A percentile compares a stretch with the other conserved stretches of the same genome.
These are phyloP conservation scores for Iodosphaeria phyllophila DNA, from an alignment of 2,329 filamentous ascomycete genomes.

Conservation along the genomic window DNA sequence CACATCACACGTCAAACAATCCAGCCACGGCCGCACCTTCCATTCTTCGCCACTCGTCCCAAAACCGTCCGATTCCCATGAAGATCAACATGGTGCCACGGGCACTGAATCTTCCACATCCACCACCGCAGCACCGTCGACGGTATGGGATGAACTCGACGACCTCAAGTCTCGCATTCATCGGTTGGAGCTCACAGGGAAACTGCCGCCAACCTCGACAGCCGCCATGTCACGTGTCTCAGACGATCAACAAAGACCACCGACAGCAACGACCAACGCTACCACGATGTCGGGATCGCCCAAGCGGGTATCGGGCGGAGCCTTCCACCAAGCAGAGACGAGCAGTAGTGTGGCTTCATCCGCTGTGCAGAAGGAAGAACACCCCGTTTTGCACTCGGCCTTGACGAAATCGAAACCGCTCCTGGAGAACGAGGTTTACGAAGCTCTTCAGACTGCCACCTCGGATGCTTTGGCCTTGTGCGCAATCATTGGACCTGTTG, in stretches of 20 bases:
- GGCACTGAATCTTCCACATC: conserved; percentile 71
- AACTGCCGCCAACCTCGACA: conserved; percentile 64
- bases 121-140: conserved; percentile 74
- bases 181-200: conserved; percentile 76
- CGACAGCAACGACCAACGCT: conserved; percentile 67
- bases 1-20: conserved; percentile 25
- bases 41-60: conserved; percentile 42
- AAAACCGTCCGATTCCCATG: conserved; percentile 19
- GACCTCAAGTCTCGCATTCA: conserved; percentile 88
- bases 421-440: conserved; percentile 54
- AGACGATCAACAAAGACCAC: conserved; percentile 68
- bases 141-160: conserved; percentile 94
- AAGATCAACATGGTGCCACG: conserved; percentile 14
- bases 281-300: conserved; percentile 86
- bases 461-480: conserved; percentile 66
- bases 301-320: conserved; percentile 43
- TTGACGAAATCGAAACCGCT: conserved; percentile 58
- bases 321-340: conserved; percentile 23
- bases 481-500: conserved; percentile 55
- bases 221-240: conserved; percentile 58
- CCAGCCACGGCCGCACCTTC: conserved; percentile 25
- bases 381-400: conserved; percentile 66
- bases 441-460: conserved; percentile 62
- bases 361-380: conserved; percentile 34
- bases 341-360: conserved; percentile 19